Base-by-base conservation (phyloP, 108 stramenopile genomes). In the Pseudonitzschia multiseries region DNA sequence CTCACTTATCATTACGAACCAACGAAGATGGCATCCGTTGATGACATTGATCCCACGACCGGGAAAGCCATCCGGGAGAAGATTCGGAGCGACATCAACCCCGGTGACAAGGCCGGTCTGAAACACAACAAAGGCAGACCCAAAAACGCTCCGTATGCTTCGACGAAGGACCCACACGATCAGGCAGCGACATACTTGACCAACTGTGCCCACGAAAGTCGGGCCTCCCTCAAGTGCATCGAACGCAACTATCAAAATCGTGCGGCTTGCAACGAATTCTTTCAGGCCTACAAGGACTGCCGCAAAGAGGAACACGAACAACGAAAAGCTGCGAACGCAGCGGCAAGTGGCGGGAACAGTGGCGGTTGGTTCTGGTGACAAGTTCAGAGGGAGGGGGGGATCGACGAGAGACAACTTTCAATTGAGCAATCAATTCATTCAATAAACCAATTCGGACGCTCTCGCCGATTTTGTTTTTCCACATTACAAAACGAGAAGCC, bases 231-330 rank as follows among this genome's bases (percentile, higher is more conserved):
- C 59, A 36, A 86, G 46, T 93, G 93, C 46, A 89, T 91, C 61
- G 85, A 88, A 72, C 88, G 86, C 43, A 89, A 93, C 75, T 90
- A 89, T 57, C 77, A 82, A 31, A 86, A 89, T 56, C 86, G 81
- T 22, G 72, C 78, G 27, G 87, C 84, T 22, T 93, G 93, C 83
- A 75, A 81, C 40, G 60, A 71, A 5, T 88, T 80, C 65, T 93
- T 91, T 81, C 80, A 91, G 21, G 87, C 84, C 22, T 93, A 93
- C 79, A 89, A 86, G 65, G 68, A 70, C 42, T 93, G 93, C 75
- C 84, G 93, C 20, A 77, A 65, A 59, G 87, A 80, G 41, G 93
- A 93, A 80, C 81, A 89, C 77, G 83, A 91, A 61, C 44, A 81
- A n/a, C 85, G 79, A 43, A 65, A 29, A 44, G 69, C 59, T 57